A percentile compares a stretch with the other conserved stretches of the same genome.
phyloP scores from a whole-genome alignment of 1,139 yeast genomes.

The Torulaspora pretoriensis region DNA sequence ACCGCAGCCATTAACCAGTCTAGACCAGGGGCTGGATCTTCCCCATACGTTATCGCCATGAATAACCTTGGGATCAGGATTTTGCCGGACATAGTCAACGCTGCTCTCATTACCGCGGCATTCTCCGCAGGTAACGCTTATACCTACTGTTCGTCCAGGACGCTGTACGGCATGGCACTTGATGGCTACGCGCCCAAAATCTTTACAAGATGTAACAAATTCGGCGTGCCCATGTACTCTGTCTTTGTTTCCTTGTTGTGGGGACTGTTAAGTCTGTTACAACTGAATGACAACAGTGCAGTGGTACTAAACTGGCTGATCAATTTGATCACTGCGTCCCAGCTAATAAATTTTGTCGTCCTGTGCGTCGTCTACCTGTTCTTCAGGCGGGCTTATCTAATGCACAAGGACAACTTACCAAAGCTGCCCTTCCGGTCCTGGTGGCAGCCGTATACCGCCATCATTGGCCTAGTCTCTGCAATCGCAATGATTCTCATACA shows the following conservation, averaged over 20 bases:
- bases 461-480: slow-evolving; percentile 47
- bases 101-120: slow-evolving; percentile 55
- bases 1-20: slow-evolving; percentile 44
- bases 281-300: slow-evolving; percentile 55
- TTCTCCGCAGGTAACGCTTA: slow-evolving; percentile 74
- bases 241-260: slow-evolving; percentile 45
- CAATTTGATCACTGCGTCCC: slow-evolving; percentile 74
- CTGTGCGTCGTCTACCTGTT: slow-evolving; percentile 60
- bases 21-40: slow-evolving; percentile 56
- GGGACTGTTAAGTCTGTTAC: slow-evolving; percentile 46
- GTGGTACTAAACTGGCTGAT: slow-evolving; percentile 73
- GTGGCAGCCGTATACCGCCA: slow-evolving; percentile 55
- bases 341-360: slow-evolving; percentile 64
- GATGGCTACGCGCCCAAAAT: slow-evolving; percentile 59
- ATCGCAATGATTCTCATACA: slow-evolving; percentile 55
- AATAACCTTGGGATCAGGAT: slow-evolving; percentile 47
- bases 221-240: slow-evolving; percentile 49
- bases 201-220: slow-evolving; percentile 46
- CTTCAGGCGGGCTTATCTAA: slow-evolving; percentile 59
- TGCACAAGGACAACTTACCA: slow-evolving; percentile 54
- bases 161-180: slow-evolving; percentile 59
- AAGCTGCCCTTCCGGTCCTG: slow-evolving; percentile 53
- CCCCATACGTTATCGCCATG: slow-evolving; percentile 66
- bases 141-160: slow-evolving; percentile 57
- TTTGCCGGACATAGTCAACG: slow-evolving; percentile 62